Evolutionary conservation across 2,329 filamentous ascomycete genomes (phyloP).

Genomic region (Fusarium albidum): DNA sequence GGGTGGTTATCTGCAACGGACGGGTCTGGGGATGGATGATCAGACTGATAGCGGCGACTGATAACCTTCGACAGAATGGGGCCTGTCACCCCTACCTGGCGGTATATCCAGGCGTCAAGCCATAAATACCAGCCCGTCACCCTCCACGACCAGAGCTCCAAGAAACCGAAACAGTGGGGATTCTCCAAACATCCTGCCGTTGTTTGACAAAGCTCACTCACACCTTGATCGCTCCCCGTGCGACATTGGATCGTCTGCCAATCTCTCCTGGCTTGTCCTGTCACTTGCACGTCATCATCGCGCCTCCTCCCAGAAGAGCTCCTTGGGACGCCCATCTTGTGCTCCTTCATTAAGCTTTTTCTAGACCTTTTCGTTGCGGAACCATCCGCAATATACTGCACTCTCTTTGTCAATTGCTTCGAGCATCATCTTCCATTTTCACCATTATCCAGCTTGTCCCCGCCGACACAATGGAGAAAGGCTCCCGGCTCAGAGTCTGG

Average conservation of each 20-base stretch:
- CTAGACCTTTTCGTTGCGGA: neutral
- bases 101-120: conserved; percentile 12
- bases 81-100: conserved; percentile 1
- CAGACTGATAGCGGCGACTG: conserved; percentile 29
- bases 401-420: neutral
- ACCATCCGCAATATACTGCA: neutral
- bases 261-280: conserved; percentile 8
- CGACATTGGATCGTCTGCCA: conserved; percentile 23
- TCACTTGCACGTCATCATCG: conserved; percentile 36
- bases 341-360: conserved; percentile 10
- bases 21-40: conserved; percentile 33
- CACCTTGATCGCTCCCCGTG: conserved; percentile 3
- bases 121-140: conserved; percentile 35
- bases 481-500: conserved; percentile 52
- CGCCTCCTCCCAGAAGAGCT: conserved; percentile 9
- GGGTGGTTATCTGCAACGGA: conserved; percentile 36
- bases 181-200: conserved; percentile 14
- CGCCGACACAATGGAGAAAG: conserved; percentile 39
- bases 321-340: conserved; percentile 4
- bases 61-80: conserved; percentile 23
- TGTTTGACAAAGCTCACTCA: conserved; percentile 16
- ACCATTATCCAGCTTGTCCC: neutral
- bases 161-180: conserved; percentile 26
- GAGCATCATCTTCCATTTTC: neutral
- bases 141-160: conserved; percentile 17